These are phyloP conservation scores for Peniophora sp. DNA, from an alignment of 1,284 basidiomycete species.

Conservation along the genomic window DNA sequence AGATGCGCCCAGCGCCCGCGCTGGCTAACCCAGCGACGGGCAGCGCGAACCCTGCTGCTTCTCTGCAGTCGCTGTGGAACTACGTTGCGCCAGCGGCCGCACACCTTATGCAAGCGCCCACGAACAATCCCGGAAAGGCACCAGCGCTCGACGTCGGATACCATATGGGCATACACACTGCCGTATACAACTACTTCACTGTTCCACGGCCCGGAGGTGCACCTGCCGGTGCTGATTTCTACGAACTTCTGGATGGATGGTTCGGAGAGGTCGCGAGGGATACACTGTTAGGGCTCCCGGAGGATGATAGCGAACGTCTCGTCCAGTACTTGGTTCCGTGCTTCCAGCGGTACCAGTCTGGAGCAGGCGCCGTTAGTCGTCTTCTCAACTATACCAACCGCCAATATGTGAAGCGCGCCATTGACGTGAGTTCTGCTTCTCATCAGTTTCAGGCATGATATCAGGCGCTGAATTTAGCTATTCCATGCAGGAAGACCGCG, in stretches of 20 bases:
- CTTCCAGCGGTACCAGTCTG: conserved; percentile 60
- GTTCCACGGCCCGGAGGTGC: conserved; percentile 27
- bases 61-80: conserved; percentile 61
- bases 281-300: conserved; percentile 49
- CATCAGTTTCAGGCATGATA: not conserved
- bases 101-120: conserved; percentile 64
- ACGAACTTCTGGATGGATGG: conserved; percentile 62
- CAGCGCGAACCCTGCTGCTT: conserved; percentile 66
- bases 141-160: conserved; percentile 63
- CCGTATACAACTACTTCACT: conserved; percentile 74
- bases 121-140: conserved; percentile 47
- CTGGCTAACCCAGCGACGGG: conserved; percentile 50
- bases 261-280: conserved; percentile 53
- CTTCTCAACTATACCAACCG: conserved; percentile 73
- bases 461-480: not conserved
- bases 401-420: conserved; percentile 67
- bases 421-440: conserved; percentile 28
- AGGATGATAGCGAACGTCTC: conserved; percentile 52
- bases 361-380: conserved; percentile 57
- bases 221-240: conserved; percentile 37
- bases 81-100: conserved; percentile 67
- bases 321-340: conserved; percentile 61
- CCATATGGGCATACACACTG: conserved; percentile 70
- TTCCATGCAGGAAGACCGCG: conserved; percentile 50
- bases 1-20: conserved; percentile 15